Percentiles rank a stretch among this genome's conserved stretches.
Conservation (phyloP, 768 basidiomycete species). For the Mycena belliarum region DNA sequence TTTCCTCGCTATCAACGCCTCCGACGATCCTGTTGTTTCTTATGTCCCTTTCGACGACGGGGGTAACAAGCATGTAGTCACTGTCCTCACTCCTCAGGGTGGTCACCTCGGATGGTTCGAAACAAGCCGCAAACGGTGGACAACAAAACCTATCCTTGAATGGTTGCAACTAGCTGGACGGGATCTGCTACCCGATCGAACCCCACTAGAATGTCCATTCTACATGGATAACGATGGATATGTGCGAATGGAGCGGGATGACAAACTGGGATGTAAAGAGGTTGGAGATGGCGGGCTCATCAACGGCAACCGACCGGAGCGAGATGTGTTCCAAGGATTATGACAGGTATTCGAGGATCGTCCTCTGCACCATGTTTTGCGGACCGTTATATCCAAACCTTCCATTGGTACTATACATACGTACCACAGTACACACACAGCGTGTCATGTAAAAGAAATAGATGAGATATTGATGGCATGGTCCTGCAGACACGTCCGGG, state of each 20-base stretch:
- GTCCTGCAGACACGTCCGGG: no score
- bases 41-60: no score
- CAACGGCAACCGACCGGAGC: conserved; percentile 53
- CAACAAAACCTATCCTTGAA: conserved; percentile 68
- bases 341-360: no score
- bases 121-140: conserved; percentile 56
- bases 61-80: conserved; percentile 55
- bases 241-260: conserved; percentile 55
- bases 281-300: conserved; percentile 53
- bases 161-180: conserved; percentile 65
- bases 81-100: conserved; percentile 64
- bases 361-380: no score
- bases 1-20: conserved; percentile 48
- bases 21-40: conserved; percentile 79
- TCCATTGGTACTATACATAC: no score
- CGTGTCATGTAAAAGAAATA: no score
- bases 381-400: no score
- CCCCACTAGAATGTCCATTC: conserved; percentile 33
- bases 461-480: no score
- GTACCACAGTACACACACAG: no score
- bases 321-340: conserved; percentile 60
- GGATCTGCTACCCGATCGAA: conserved; percentile 43
- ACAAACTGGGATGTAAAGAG: conserved; percentile 55
- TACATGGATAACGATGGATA: conserved; percentile 57
- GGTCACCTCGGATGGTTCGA: conserved; percentile 88